Conservation (phyloP, 345 rosid species). For the Cardamine resedifolia region DNA sequence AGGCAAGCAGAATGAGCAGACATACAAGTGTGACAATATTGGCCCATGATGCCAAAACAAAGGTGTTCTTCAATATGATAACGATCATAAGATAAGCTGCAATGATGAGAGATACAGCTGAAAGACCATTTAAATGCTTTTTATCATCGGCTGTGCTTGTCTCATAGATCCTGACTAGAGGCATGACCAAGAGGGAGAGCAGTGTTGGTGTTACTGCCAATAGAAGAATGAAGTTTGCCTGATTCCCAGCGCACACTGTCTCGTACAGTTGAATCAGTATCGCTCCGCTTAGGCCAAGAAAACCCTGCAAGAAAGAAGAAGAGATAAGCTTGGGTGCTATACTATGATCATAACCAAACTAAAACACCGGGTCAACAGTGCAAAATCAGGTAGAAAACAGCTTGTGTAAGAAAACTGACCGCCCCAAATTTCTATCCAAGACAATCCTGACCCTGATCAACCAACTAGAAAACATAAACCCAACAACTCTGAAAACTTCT, state of each 20-base stretch:
- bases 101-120: slow-evolving; percentile 53
- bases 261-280: slow-evolving; percentile 67
- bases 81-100: slow-evolving; percentile 77
- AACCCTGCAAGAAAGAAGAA: slow-evolving; percentile 52
- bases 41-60: slow-evolving; percentile 49
- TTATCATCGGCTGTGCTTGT: slow-evolving; percentile 51
- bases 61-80: slow-evolving; percentile 54
- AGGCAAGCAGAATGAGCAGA: slow-evolving; percentile 53
- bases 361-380: not conserved
- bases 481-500: not conserved
- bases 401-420: not conserved
- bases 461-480: not conserved
- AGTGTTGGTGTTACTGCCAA: slow-evolving; percentile 63
- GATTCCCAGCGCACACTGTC: slow-evolving; percentile 57
- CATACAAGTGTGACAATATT: slow-evolving; percentile 45
- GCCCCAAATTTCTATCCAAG: not conserved
- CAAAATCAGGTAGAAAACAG: not conserved
- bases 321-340: slow-evolving; percentile 8
- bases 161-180: slow-evolving; percentile 55
- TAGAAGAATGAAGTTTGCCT: slow-evolving; percentile 61
- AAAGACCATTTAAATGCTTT: slow-evolving; percentile 71
- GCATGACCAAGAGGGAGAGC: slow-evolving; percentile 67
- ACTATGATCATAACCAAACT: slow-evolving; percentile 1
- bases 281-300: slow-evolving; percentile 90
- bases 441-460: not conserved